phyloP scores from a whole-genome alignment of 805 yeast genomes.

The Candida vaughaniae region DNA sequence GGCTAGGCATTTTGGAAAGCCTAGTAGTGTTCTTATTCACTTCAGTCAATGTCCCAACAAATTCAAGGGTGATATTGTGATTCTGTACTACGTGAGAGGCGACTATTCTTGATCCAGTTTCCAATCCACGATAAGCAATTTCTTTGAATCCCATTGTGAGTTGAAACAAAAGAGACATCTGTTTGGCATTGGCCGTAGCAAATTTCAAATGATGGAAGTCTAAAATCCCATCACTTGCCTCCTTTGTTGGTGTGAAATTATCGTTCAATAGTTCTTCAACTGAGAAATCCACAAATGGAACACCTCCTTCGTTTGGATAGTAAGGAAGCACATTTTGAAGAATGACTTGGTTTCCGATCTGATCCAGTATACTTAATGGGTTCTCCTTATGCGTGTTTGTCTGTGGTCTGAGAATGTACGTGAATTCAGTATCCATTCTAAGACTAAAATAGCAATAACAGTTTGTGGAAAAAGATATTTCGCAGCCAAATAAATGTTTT shows the following conservation, averaged over 20 bases:
- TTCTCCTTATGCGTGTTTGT: no score
- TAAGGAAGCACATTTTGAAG: slow-evolving; percentile 18
- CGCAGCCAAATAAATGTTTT: no score
- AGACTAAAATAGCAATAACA: no score
- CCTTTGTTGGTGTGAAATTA: slow-evolving; percentile 17
- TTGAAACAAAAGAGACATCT: slow-evolving; percentile 55
- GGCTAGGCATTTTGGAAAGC: slow-evolving; percentile 6
- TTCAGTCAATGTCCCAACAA: slow-evolving; percentile 39
- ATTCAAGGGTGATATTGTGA: slow-evolving; percentile 51
- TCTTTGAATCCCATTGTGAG: slow-evolving; percentile 60
- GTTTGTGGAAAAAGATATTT: no score
- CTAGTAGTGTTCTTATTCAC: slow-evolving; percentile 11
- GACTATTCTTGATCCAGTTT: slow-evolving; percentile 57
- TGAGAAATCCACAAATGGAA: slow-evolving; percentile 16
- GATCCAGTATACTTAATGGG: no score
- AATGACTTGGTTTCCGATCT: background rate
- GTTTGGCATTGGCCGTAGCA: slow-evolving; percentile 72
- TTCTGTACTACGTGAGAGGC: slow-evolving; percentile 62
- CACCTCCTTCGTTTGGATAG: slow-evolving; percentile 16
- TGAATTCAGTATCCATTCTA: no score
- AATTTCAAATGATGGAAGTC: slow-evolving; percentile 69
- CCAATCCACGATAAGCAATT: slow-evolving; percentile 65
- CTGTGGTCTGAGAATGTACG: no score
- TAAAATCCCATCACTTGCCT: slow-evolving; percentile 28
- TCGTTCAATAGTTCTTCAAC: slow-evolving; percentile 20